Evolutionary conservation across 768 basidiomycete genomes (phyloP), one percentile per base, ranked within the genome.

Genomic region (Tephrocybe sp.): DNA sequence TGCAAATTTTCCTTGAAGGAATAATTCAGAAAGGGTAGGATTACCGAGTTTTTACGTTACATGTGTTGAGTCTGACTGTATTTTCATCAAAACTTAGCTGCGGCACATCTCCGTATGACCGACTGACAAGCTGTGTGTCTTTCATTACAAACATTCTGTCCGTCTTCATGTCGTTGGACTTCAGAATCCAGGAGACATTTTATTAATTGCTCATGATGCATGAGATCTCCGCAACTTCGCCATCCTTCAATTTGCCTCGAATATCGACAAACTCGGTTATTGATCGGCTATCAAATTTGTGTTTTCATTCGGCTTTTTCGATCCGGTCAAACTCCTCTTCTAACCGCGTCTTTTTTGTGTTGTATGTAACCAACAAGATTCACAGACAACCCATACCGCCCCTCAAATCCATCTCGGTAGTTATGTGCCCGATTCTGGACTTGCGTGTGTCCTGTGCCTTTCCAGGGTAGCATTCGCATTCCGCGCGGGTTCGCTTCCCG

Each of bases 1-100:
- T 78, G 78, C 54, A 73, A 68, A 52, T 78, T 80, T 60, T 79
- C 77, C 7, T 62, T 61, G 9, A 53, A 61, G 19, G 42, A 59
- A 16, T 55, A 45, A 55, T n/a, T n/a, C n/a, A n/a, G n/a, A n/a
- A n/a, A n/a, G n/a, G n/a, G n/a, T n/a, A n/a, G n/a, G n/a, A n/a
- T n/a, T n/a, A n/a, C n/a, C n/a, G n/a, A n/a, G n/a, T n/a, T n/a
- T n/a, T n/a, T n/a, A n/a, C n/a, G n/a, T n/a, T n/a, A n/a, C n/a
- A n/a, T n/a, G n/a, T n/a, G n/a, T n/a, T n/a, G n/a, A 24, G 13
- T 24, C 4, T 26, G 26, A 42, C 31, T 34, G n/a, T 49, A 34
- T 35, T 27, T 9, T 5, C 25, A 34, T 34, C n/a, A n/a, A n/a
- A n/a, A n/a, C n/a, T n/a, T n/a, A n/a, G n/a, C n/a, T n/a, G n/a